These are phyloP conservation scores for Lactarius tabidus DNA, from an alignment of 768 basidiomycete genomes.

Conservation along the genomic window DNA sequence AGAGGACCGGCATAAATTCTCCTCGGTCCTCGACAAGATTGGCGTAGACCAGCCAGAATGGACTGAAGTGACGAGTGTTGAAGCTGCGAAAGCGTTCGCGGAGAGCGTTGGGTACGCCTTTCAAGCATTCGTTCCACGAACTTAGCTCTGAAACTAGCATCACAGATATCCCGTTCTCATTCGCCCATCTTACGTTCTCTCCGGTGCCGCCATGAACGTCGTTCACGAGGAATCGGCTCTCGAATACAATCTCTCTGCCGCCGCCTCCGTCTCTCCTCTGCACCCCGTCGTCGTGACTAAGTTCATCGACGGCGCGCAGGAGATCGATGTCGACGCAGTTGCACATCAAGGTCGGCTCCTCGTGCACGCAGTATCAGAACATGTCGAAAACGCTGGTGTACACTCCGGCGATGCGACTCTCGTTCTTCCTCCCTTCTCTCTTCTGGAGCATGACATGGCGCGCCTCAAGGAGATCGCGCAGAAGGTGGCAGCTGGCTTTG, in stretches of 20 bases:
- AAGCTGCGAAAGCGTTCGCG: conserved; percentile 90
- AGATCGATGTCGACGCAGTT: conserved; percentile 97
- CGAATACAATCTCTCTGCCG: conserved; percentile 93
- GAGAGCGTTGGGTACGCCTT: conserved; percentile 66
- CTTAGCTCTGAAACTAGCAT: conserved; percentile 9
- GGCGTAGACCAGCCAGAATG: conserved; percentile 97
- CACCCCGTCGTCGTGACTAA: conserved; percentile 99
- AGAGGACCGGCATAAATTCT: conserved; percentile 99
- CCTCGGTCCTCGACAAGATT: conserved; percentile 88
- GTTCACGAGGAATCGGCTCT: conserved; percentile 88
- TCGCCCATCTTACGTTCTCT: conserved; percentile 96
- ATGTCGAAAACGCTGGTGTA: conserved; percentile 97
- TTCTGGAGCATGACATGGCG: conserved; percentile 67
- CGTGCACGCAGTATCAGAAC: conserved; percentile 95
- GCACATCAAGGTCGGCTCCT: conserved; percentile 89
- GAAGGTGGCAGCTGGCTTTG: conserved; percentile 91
- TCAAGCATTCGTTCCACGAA: background rate
- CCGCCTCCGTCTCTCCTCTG: conserved; percentile 91
- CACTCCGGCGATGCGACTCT: conserved; percentile 99
- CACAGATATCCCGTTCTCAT: conserved; percentile 92
- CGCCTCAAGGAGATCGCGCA: conserved; percentile 91
- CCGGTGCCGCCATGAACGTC: conserved; percentile 99
- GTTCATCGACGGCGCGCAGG: conserved; percentile 97
- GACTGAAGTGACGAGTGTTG: conserved; percentile 84
- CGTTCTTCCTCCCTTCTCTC: conserved; percentile 90